Evolutionary conservation across 352 stramenopile genomes (phyloP).

Genomic region (Albugo candida): DNA sequence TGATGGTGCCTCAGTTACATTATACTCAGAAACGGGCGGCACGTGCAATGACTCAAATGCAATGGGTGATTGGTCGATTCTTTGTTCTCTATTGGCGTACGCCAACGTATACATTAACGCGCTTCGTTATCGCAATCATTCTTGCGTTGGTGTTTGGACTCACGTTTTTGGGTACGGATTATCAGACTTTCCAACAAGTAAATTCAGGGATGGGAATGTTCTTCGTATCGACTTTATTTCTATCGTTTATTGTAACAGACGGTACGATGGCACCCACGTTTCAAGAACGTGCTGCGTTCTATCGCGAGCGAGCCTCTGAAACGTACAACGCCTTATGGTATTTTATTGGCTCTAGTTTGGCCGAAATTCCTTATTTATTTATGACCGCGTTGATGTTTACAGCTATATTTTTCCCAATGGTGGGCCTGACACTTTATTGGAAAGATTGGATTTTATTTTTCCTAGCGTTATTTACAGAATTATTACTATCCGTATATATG

Average conservation of each 20-base stretch:
- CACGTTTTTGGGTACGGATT: constrained; percentile 32
- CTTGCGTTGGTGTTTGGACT: constrained; percentile 59
- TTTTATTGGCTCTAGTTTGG: constrained; percentile 36
- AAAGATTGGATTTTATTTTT: constrained; percentile 13
- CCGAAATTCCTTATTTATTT: constrained; percentile 48
- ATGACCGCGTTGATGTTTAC: constrained; percentile 17
- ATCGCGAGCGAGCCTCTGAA: constrained; percentile 52
- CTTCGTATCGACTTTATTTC: constrained; percentile 72
- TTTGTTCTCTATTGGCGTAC: constrained; percentile 14
- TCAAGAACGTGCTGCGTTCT: constrained; percentile 76
- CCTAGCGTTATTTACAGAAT: constrained; percentile 6
- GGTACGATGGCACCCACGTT: constrained; percentile 58
- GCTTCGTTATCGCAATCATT: constrained; percentile 44
- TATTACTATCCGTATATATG: constrained; percentile 4
- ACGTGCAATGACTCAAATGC: constrained; percentile 10
- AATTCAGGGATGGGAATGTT: constrained; percentile 63
- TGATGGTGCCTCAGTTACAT: constrained; percentile 8
- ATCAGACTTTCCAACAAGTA: constrained; percentile 25
- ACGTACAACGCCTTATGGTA: constrained; percentile 65
- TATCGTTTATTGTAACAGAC: constrained; percentile 58
- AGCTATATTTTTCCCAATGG: constrained; percentile 29
- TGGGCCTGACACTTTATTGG: constrained; percentile 17
- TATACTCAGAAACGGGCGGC: constrained; percentile 14
- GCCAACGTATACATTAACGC: constrained; percentile 74
- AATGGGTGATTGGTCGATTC: constrained; percentile 15